phyloP scores from a whole-genome alignment of 306 rosid species.

The Vachellia pachyceras region DNA sequence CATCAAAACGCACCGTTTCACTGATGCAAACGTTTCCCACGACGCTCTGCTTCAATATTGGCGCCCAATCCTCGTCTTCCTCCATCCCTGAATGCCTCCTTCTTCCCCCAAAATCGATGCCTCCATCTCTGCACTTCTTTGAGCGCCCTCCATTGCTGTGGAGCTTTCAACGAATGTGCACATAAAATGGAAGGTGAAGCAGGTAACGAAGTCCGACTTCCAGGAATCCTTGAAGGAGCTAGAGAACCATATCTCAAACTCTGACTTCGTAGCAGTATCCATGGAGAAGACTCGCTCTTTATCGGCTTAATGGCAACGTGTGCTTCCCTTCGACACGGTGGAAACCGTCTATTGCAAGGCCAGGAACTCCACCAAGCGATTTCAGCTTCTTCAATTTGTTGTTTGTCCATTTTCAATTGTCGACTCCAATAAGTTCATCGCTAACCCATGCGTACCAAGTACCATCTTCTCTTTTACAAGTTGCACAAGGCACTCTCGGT shows the following conservation, averaged over 20 bases:
- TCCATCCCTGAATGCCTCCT: too few species aligned
- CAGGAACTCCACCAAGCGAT: slow-evolving; percentile 69
- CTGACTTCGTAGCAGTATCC: slow-evolving; percentile 79
- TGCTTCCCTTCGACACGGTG: slow-evolving; percentile 66
- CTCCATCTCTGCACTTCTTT: too few species aligned
- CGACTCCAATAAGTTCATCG: slow-evolving; percentile 53
- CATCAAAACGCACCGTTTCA: too few species aligned
- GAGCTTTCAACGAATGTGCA: too few species aligned
- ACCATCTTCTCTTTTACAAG: neutral
- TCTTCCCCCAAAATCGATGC: too few species aligned
- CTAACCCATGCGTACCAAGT: slow-evolving; percentile 69
- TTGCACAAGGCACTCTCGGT: neutral
- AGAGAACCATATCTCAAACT: slow-evolving; percentile 51
- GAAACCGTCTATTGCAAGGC: slow-evolving; percentile 74
- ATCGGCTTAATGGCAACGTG: slow-evolving; percentile 66
- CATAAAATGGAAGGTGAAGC: slow-evolving; percentile 67
- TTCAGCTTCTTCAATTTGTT: slow-evolving; percentile 80
- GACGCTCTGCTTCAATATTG: too few species aligned
- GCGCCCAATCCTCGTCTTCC: too few species aligned
- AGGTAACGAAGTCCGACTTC: slow-evolving; percentile 73
- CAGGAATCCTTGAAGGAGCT: slow-evolving; percentile 59
- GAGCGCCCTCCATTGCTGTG: too few species aligned
- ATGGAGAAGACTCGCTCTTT: slow-evolving; percentile 73
- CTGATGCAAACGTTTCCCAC: too few species aligned
- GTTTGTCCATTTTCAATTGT: slow-evolving; percentile 80